These are phyloP conservation scores for Tetrahymena borealis DNA, from an alignment of 73 alveolate species.

Conservation along the genomic window DNA sequence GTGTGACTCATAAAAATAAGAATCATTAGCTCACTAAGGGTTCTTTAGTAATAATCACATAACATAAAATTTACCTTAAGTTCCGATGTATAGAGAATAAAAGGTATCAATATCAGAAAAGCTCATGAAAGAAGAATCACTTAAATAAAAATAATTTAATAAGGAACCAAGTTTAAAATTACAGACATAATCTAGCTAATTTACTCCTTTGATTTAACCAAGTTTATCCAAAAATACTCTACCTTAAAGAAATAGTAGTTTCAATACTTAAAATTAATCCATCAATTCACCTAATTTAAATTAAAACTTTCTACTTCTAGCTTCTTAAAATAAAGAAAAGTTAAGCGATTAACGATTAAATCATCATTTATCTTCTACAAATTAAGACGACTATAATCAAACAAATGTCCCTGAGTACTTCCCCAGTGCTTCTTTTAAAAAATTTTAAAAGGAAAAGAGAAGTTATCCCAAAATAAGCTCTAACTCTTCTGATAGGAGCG, in stretches of 20 bases:
- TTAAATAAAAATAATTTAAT: background rate
- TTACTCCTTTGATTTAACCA: background rate
- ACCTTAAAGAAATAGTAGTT: background rate
- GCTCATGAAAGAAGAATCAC: background rate
- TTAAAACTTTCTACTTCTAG: background rate
- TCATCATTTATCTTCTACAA: background rate
- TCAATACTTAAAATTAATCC: background rate
- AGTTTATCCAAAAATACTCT: background rate
- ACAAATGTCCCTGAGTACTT: background rate
- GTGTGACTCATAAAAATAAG: background rate
- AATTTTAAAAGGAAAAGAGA: no score
- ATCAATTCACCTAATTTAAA: background rate
- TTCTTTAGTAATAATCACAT: background rate
- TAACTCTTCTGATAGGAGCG: no score
- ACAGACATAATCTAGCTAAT: no score
- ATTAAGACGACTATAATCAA: background rate
- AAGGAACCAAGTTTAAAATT: background rate
- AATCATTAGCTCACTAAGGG: background rate
- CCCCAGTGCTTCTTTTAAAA: no score
- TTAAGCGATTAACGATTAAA: background rate
- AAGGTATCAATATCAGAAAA: background rate
- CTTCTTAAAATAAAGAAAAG: background rate
- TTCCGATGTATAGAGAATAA: background rate
- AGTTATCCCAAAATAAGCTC: no score
- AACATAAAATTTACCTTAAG: background rate